These are phyloP conservation scores for Brasilioporus rufonigricans DNA, from an alignment of 768 basidiomycete genomes.

Conservation along the genomic window DNA sequence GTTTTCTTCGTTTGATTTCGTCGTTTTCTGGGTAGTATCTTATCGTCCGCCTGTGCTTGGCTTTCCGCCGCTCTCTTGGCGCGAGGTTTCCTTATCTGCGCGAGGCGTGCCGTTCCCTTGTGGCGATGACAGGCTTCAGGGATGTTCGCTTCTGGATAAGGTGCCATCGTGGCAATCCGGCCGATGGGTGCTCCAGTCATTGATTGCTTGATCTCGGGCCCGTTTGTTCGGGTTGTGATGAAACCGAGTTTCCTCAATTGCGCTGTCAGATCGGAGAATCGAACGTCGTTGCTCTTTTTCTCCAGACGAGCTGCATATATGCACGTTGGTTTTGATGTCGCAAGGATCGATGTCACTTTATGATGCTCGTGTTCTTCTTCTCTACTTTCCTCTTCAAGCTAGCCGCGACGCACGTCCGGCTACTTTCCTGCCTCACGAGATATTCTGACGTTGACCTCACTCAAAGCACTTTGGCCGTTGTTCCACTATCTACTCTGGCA, in stretches of 20 bases:
- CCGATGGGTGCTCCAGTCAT: neutral
- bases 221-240: neutral
- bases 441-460: constrained; percentile 6
- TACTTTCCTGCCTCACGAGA: neutral
- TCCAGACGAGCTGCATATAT: neutral
- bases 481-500: constrained; percentile 99
- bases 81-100: constrained; percentile 12
- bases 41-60: constrained; percentile 2
- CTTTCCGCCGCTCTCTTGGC: constrained; percentile 3
- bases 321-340: neutral
- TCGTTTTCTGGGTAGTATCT: neutral
- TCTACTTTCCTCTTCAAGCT: neutral
- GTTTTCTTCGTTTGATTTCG: neutral
- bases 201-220: constrained; percentile 7
- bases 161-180: neutral
- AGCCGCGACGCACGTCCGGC: neutral
- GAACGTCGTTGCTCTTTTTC: neutral
- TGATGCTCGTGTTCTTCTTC: neutral
- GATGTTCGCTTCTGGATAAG: constrained; percentile 1
- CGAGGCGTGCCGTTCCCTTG: constrained; percentile 1
- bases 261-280: neutral
- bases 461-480: constrained; percentile 87
- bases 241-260: neutral
- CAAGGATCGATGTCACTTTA: neutral
- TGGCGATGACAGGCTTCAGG: neutral